Conservation (phyloP, 805 yeast species). For the Candida taoyuanica region DNA sequence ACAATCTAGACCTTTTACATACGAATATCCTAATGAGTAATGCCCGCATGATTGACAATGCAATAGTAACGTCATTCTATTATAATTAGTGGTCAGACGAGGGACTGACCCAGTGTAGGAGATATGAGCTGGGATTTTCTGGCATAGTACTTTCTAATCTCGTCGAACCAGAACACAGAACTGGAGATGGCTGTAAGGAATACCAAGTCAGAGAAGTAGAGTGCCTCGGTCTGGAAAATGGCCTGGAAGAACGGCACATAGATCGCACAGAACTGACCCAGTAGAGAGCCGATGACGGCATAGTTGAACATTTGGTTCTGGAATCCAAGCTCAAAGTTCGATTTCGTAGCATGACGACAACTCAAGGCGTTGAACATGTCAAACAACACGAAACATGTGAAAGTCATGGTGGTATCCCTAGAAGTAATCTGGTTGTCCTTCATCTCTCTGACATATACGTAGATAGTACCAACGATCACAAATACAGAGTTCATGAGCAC, state of each 20-base stretch:
- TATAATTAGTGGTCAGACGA: constrained; percentile 19
- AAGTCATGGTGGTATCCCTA: constrained; percentile 98
- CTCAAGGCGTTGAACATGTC: constrained; percentile 97
- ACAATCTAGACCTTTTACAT: constrained; percentile 26
- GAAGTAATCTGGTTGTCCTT: constrained; percentile 76
- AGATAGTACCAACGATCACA: constrained; percentile 86
- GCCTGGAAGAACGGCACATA: constrained; percentile 90
- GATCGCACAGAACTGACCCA: constrained; percentile 91
- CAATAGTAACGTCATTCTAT: neutral
- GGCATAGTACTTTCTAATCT: constrained; percentile 53
- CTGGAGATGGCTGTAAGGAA: constrained; percentile 64
- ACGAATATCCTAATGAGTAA: constrained; percentile 1
- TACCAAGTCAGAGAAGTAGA: constrained; percentile 63
- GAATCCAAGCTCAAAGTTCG: constrained; percentile 76
- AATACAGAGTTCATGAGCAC: constrained; percentile 67
- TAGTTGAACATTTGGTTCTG: constrained; percentile 86
- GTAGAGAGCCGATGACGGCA: constrained; percentile 81
- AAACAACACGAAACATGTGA: constrained; percentile 91
- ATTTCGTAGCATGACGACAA: constrained; percentile 84
- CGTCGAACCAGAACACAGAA: constrained; percentile 83
- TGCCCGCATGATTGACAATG: neutral
- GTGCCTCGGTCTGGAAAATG: constrained; percentile 92
- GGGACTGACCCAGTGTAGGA: constrained; percentile 12
- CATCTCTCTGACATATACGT: constrained; percentile 84
- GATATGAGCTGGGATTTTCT: constrained; percentile 8